Evolutionary conservation across 2,329 filamentous ascomycete genomes (phyloP).

Genomic region (Penicillium fuscoglaucum): DNA sequence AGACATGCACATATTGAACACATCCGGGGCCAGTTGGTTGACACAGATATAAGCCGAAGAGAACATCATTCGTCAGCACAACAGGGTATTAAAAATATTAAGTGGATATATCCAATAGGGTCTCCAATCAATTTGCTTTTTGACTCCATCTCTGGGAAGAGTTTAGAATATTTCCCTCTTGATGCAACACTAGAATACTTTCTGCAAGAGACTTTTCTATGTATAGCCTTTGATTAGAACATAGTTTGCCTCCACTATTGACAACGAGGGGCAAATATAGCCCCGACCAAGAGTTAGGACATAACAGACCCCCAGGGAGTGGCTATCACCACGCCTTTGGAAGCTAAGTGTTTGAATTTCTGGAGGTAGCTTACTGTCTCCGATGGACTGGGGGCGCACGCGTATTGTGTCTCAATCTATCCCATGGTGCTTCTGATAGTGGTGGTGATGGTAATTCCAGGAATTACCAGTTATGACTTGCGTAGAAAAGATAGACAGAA

Average conservation of each 20-base stretch:
- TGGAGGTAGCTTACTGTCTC: neutral
- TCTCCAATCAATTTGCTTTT: neutral
- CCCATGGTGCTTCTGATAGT: neutral
- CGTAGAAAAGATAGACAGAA: constrained; percentile 5
- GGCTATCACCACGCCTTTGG: neutral
- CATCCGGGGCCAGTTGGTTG: neutral
- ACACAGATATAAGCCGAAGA: neutral
- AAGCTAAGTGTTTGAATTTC: neutral
- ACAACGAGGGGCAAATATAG: neutral
- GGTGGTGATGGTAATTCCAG: neutral
- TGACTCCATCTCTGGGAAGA: constrained; percentile 8
- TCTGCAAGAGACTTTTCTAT: too few relatives aligned
- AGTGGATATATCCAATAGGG: constrained; percentile 2
- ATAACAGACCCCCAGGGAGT: neutral
- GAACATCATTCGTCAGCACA: constrained; percentile 6
- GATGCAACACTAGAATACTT: constrained; percentile 13
- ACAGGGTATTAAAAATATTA: constrained; percentile 4
- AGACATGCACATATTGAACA: neutral
- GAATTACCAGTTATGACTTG: constrained; percentile 9
- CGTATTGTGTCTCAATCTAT: neutral
- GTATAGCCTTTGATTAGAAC: constrained; percentile 1
- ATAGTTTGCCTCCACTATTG: constrained; percentile 1
- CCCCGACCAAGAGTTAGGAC: neutral
- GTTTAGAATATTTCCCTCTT: constrained; percentile 7
- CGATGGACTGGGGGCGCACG: neutral